Evolutionary conservation across 768 basidiomycete genomes (phyloP).

Genomic region (Dendrothele bispora): DNA sequence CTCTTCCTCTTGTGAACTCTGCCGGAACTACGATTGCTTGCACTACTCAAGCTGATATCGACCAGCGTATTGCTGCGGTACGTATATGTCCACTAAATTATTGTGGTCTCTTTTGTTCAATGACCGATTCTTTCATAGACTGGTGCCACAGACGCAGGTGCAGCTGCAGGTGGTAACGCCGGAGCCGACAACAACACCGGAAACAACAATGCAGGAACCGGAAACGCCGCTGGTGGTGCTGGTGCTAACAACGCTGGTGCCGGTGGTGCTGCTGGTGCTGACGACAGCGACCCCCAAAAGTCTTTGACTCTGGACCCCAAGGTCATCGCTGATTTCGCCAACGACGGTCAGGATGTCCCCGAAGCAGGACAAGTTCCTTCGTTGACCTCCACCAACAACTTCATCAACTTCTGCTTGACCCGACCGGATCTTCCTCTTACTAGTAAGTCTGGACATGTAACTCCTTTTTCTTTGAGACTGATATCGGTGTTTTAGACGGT

Average conservation of each 20-base stretch:
- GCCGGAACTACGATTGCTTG: constrained; percentile 54
- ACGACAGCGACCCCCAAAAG: constrained; percentile 40
- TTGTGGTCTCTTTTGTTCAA: background rate
- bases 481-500: constrained; percentile 34
- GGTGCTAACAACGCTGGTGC: constrained; percentile 14
- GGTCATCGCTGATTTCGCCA: constrained; percentile 59
- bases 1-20: constrained; percentile 50
- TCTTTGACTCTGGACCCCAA: constrained; percentile 42
- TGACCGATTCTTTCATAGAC: constrained; percentile 16
- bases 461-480: constrained; percentile 13
- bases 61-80: constrained; percentile 47
- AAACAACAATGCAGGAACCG: constrained; percentile 15
- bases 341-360: constrained; percentile 45
- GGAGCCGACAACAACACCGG: constrained; percentile 11
- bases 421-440: constrained; percentile 50
- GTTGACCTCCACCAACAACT: constrained; percentile 68
- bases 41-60: constrained; percentile 46
- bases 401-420: constrained; percentile 66
- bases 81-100: constrained; percentile 12
- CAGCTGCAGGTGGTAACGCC: constrained; percentile 13
- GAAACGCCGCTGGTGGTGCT: constrained; percentile 10
- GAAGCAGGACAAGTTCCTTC: constrained; percentile 54
- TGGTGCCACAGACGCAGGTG: constrained; percentile 25
- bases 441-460: constrained; percentile 29
- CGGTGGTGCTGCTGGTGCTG: constrained; percentile 16